These are phyloP conservation scores for Halophytophthora batemanensis DNA, from an alignment of 352 stramenopile genomes.

Conservation along the genomic window DNA sequence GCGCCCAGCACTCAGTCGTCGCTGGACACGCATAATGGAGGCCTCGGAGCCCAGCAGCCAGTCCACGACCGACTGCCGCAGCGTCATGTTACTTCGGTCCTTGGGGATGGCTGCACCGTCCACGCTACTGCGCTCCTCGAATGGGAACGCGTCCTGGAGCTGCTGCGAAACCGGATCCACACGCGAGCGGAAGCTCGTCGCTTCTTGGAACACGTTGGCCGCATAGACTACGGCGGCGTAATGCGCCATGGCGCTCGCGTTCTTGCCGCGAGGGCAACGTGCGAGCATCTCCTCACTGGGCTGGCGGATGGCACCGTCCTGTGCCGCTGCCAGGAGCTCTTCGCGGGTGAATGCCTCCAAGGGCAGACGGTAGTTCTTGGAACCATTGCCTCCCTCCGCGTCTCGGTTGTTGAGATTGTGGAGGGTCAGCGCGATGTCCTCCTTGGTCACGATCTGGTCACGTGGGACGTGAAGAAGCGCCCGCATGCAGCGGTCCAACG, in stretches of 20 bases:
- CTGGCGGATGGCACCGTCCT: constrained; percentile 42
- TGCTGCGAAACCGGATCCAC: constrained; percentile 34
- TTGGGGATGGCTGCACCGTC: constrained; percentile 46
- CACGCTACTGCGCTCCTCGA: constrained; percentile 34
- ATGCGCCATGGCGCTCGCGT: constrained; percentile 60
- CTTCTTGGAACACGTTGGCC: constrained; percentile 56
- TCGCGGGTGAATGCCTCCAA: constrained; percentile 63
- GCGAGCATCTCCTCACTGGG: constrained; percentile 44
- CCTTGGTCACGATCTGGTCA: constrained; percentile 63
- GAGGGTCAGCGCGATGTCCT: constrained; percentile 59
- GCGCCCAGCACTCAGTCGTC: constrained; percentile 43
- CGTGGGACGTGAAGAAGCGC: constrained; percentile 37
- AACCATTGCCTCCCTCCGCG: not conserved
- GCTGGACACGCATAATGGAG: constrained; percentile 40
- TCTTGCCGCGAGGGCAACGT: constrained; percentile 42
- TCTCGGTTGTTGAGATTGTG: constrained; percentile 24
- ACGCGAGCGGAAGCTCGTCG: constrained; percentile 48
- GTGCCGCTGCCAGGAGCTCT: constrained; percentile 49
- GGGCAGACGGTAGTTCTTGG: constrained; percentile 39
- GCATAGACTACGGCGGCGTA: constrained; percentile 64
- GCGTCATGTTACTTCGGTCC: constrained; percentile 31
- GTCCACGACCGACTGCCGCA: constrained; percentile 51
- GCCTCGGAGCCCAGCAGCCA: constrained; percentile 64
- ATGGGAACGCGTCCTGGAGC: constrained; percentile 43
- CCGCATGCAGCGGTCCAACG: constrained; percentile 62